phyloP scores from a whole-genome alignment of 2,329 filamentous ascomycete genomes.

The Apiospora malaysiana region DNA sequence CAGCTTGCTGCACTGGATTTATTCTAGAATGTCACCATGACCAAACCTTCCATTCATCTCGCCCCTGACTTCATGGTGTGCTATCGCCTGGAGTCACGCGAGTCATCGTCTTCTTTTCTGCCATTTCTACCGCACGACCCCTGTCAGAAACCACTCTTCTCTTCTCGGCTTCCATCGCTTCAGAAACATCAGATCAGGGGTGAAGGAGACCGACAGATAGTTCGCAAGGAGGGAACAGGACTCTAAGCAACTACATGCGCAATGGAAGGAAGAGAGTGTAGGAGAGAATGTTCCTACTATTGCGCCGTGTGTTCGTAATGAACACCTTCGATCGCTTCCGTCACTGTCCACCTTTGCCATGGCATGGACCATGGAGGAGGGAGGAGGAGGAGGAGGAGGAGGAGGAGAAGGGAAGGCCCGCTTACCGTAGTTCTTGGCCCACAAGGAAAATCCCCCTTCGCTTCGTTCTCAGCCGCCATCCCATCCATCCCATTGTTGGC shows the following conservation, averaged over 20 bases:
- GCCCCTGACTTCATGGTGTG: neutral
- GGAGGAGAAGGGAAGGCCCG: neutral
- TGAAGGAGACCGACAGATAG: neutral
- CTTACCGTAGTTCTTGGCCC: neutral
- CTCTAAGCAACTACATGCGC: neutral
- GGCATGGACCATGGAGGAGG: too few relatives aligned
- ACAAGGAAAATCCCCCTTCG: neutral
- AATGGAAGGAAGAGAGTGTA: neutral
- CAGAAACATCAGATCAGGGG: neutral
- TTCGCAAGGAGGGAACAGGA: neutral
- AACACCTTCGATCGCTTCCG: neutral
- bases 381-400: too few relatives aligned
- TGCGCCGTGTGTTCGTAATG: neutral
- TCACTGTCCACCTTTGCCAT: too few relatives aligned
- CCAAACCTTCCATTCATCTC: neutral
- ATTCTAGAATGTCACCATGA: neutral
- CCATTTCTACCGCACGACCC: neutral
- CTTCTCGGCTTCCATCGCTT: neutral
- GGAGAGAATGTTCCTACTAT: neutral
- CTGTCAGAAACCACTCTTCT: neutral
- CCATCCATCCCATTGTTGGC: too few relatives aligned
- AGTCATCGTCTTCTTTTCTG: neutral
- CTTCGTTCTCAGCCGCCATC: neutral
- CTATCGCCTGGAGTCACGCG: neutral
- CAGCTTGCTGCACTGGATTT: too few relatives aligned